These are phyloP conservation scores for Xylaria polymorpha DNA, from an alignment of 2,329 filamentous ascomycete species.

Conservation along the genomic window DNA sequence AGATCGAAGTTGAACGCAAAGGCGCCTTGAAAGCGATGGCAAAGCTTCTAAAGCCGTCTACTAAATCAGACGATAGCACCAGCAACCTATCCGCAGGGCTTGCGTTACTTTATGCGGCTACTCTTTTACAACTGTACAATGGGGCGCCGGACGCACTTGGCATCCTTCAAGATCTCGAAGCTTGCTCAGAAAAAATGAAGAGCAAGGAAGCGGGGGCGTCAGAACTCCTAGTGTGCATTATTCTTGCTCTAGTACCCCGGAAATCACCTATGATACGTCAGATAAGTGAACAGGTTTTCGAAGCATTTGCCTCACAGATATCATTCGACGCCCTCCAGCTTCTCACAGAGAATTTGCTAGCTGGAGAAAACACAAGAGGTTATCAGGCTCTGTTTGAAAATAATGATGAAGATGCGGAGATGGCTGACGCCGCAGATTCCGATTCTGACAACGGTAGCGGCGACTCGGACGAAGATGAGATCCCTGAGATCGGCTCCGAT, in stretches of 20 bases:
- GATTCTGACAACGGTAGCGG: constrained; percentile 57
- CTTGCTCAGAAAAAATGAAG: constrained; percentile 76
- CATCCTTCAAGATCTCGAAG: constrained; percentile 82
- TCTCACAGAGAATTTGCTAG: constrained; percentile 74
- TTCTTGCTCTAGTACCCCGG: constrained; percentile 89
- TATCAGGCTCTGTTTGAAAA: constrained; percentile 88
- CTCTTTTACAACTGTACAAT: constrained; percentile 89
- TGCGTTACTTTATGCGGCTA: constrained; percentile 83
- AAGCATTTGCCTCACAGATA: constrained; percentile 80
- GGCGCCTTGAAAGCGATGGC: constrained; percentile 64
- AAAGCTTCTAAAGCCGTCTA: constrained; percentile 61
- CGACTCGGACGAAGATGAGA: constrained; percentile 56
- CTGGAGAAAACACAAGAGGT: constrained; percentile 83
- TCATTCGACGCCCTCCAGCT: constrained; percentile 77
- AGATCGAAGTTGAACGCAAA: constrained; percentile 63
- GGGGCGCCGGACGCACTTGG: constrained; percentile 87
- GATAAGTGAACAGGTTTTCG: constrained; percentile 88
- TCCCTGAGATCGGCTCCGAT: constrained; percentile 53
- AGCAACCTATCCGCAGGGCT: constrained; percentile 69
- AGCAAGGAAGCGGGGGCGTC: constrained; percentile 68
- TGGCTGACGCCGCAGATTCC: constrained; percentile 57
- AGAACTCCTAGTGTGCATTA: constrained; percentile 83
- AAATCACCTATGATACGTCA: constrained; percentile 86
- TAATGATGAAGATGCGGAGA: constrained; percentile 70
- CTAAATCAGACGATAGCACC: constrained; percentile 52